Conservation (phyloP, 148 eudicot genomes). For the Rhododendron williamsianum region DNA sequence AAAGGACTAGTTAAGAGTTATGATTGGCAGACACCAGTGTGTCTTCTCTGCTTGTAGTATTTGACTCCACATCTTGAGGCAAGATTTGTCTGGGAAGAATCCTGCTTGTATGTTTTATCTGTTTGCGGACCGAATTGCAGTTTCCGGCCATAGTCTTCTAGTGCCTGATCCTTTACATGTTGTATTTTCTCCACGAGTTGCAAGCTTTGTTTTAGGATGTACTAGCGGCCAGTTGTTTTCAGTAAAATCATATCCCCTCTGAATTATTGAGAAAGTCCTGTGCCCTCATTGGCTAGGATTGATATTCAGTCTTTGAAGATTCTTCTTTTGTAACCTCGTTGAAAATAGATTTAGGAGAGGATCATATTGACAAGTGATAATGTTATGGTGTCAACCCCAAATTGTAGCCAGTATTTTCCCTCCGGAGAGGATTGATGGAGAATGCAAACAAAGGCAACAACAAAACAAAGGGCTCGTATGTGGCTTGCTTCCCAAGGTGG, state of each 20-base stretch:
- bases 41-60: background rate
- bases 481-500: too few species aligned
- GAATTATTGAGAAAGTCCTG: background rate
- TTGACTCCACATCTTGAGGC: background rate
- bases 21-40: background rate
- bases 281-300: background rate
- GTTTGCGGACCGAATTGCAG: background rate
- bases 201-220: background rate
- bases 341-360: background rate
- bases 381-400: too few species aligned
- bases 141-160: background rate
- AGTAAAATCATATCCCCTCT: background rate
- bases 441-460: too few species aligned
- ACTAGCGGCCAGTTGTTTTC: background rate
- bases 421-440: too few species aligned
- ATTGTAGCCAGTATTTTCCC: too few species aligned
- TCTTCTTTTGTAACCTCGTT: background rate
- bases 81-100: background rate
- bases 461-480: too few species aligned
- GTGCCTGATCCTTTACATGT: background rate
- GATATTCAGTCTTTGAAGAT: background rate
- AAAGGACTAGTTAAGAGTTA: slow-evolving; percentile 2
- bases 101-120: background rate
- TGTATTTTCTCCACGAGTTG: background rate
- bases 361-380: too few species aligned